Evolutionary conservation across 805 yeast genomes (phyloP).

Genomic region (Hagleromyces aurorensis): DNA sequence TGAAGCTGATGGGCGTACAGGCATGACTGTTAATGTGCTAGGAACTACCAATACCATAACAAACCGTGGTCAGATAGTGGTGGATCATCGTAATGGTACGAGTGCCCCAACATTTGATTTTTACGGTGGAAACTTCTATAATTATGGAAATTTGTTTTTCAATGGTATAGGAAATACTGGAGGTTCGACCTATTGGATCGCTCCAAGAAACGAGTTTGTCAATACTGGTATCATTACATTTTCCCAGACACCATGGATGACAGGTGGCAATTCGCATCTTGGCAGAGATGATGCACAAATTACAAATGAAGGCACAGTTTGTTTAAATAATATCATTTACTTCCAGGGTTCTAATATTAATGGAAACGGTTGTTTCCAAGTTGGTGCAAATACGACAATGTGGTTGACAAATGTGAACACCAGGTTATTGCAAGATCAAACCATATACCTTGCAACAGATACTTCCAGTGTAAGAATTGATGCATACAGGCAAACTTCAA

Average conservation of each 20-base stretch:
- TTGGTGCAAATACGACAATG: slow-evolving; percentile 8
- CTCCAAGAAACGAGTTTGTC: slow-evolving; percentile 4
- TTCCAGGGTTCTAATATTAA: slow-evolving; percentile 4
- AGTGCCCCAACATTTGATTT: slow-evolving; percentile 5
- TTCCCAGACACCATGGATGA: slow-evolving; percentile 5
- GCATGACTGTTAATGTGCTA: slow-evolving; percentile 5
- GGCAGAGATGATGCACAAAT: slow-evolving; percentile 4
- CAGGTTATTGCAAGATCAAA: slow-evolving; percentile 7
- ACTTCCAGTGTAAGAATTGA: slow-evolving; percentile 8
- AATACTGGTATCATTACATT: slow-evolving; percentile 10
- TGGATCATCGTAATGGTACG: slow-evolving; percentile 8
- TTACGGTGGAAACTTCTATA: slow-evolving; percentile 6
- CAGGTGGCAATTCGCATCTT: slow-evolving; percentile 3
- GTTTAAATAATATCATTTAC: slow-evolving; percentile 6
- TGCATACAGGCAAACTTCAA: slow-evolving; percentile 5
- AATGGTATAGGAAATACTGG: slow-evolving; percentile 5
- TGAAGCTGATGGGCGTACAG: slow-evolving; percentile 4
- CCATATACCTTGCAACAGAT: slow-evolving; percentile 7
- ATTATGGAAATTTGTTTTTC: slow-evolving; percentile 10
- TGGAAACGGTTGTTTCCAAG: slow-evolving; percentile 12
- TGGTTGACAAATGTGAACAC: slow-evolving; percentile 2
- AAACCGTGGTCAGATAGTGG: slow-evolving; percentile 10
- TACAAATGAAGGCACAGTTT: slow-evolving; percentile 11
- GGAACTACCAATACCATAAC: slow-evolving; percentile 2
- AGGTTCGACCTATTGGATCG: slow-evolving; percentile 4